These are phyloP conservation scores for Pseudocercospora eumusae DNA, from an alignment of 2,329 filamentous ascomycete genomes.

Conservation along the genomic window DNA sequence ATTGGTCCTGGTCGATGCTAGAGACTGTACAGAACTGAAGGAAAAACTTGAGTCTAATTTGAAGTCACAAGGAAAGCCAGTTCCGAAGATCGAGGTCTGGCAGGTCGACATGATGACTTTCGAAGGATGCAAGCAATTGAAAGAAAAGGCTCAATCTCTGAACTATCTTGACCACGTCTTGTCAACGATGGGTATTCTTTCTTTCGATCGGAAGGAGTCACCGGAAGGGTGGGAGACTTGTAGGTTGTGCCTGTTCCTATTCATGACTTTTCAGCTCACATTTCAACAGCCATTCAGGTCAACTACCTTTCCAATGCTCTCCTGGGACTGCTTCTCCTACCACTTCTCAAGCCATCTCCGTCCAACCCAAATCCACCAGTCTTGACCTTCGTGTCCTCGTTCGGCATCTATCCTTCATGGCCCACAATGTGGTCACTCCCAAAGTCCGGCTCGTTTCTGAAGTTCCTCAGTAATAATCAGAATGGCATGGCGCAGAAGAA, in stretches of 20 bases:
- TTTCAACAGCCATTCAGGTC: slow-evolving; percentile 13
- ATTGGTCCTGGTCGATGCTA: slow-evolving; percentile 19
- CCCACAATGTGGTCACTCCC: slow-evolving; percentile 14
- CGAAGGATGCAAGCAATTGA: slow-evolving; percentile 15
- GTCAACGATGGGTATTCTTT: slow-evolving; percentile 19
- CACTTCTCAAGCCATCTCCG: slow-evolving; percentile 12
- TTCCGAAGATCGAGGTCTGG: slow-evolving; percentile 17
- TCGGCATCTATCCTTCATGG: slow-evolving; percentile 20
- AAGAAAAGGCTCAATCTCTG: slow-evolving; percentile 12
- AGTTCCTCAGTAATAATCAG: slow-evolving; percentile 18
- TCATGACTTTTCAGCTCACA: neutral
- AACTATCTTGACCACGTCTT: slow-evolving; percentile 18
- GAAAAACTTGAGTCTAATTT: slow-evolving; percentile 14
- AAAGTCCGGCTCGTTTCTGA: slow-evolving; percentile 16
- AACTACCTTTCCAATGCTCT: slow-evolving; percentile 22
- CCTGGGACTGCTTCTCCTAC: slow-evolving; percentile 9
- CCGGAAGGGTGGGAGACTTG: slow-evolving; percentile 24
- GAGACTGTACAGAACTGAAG: slow-evolving; percentile 18
- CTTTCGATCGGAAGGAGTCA: slow-evolving; percentile 17
- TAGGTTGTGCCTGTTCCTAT: neutral
- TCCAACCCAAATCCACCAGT: slow-evolving; percentile 17
- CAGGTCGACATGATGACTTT: slow-evolving; percentile 21
- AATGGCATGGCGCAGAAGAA: slow-evolving; percentile 18
- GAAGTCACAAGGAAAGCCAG: neutral
- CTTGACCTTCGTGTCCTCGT: slow-evolving; percentile 17